phyloP scores from a whole-genome alignment of 1,139 yeast species.

The Yamadazyma siamensis region DNA sequence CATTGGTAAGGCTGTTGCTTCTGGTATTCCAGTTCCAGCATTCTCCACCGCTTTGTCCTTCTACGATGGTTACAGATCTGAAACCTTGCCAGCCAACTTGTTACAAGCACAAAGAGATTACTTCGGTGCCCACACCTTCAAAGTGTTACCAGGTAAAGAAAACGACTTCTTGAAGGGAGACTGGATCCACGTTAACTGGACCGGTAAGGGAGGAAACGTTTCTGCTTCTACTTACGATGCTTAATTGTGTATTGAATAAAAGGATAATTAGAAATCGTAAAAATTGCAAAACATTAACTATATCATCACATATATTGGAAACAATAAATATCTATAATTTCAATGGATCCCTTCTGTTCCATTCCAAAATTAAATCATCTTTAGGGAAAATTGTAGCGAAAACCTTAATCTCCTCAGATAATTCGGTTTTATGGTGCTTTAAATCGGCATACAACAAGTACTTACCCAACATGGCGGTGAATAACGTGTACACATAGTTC shows the following conservation, averaged over 20 bases:
- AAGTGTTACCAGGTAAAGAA: slow-evolving; percentile 85
- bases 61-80: slow-evolving; percentile 99
- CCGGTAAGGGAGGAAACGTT: slow-evolving; percentile 97
- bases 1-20: slow-evolving; percentile 69
- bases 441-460: slow-evolving; percentile 77
- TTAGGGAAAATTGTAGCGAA: slow-evolving; percentile 98
- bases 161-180: slow-evolving; percentile 66
- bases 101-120: slow-evolving; percentile 99
- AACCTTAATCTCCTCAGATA: slow-evolving; percentile 88
- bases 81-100: slow-evolving; percentile 92
- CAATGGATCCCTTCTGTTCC: slow-evolving; percentile 57
- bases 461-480: slow-evolving; percentile 88
- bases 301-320: slow-evolving; percentile 1
- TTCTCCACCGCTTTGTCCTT: slow-evolving; percentile 94
- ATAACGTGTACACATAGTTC: slow-evolving; percentile 85
- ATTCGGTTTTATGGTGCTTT: slow-evolving; percentile 74
- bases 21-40: slow-evolving; percentile 97
- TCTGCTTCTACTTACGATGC: slow-evolving; percentile 95
- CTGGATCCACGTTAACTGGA: slow-evolving; percentile 97
- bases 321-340: slow-evolving; percentile 2
- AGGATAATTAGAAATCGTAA: neutral
- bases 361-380: slow-evolving; percentile 83
- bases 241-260: slow-evolving; percentile 29
- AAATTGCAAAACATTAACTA: neutral
- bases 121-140: slow-evolving; percentile 99